Evolutionary conservation across 2,329 filamentous ascomycete genomes (phyloP).

Genomic region (Nemania abortiva): DNA sequence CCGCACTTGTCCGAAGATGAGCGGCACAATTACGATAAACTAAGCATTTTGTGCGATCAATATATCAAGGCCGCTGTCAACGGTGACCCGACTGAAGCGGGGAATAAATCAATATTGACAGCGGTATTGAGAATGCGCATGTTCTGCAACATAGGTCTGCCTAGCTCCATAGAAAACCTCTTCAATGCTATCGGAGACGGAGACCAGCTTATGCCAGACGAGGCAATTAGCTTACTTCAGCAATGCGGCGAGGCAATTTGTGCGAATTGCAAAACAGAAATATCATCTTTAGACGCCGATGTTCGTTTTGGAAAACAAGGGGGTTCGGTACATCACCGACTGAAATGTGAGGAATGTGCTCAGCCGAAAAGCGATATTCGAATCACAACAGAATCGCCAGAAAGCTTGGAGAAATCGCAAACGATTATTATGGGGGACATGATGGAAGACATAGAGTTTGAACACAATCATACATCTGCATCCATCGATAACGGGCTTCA

Average conservation of each 20-base stretch:
- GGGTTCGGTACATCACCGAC: neutral
- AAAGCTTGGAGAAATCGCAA: neutral
- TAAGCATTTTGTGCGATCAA: conserved; percentile 25
- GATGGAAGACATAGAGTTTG: neutral
- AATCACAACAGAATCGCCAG: neutral
- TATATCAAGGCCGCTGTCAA: conserved; percentile 35
- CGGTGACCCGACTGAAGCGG: neutral
- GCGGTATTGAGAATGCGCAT: conserved; percentile 45
- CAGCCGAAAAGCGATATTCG: neutral
- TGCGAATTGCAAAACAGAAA: conserved; percentile 20
- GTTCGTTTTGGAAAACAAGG: neutral
- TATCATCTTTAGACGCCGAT: conserved; percentile 2
- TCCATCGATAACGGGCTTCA: neutral
- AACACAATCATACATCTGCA: neutral
- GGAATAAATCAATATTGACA: conserved; percentile 34
- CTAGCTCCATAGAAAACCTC: neutral
- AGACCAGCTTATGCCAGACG: conserved; percentile 18
- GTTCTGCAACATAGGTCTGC: conserved; percentile 44
- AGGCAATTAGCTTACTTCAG: conserved; percentile 30
- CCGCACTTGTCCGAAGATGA: conserved; percentile 29
- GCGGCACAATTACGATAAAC: conserved; percentile 27
- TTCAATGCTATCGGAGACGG: conserved; percentile 30
- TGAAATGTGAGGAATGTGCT: conserved; percentile 17
- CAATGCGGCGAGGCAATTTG: conserved; percentile 32
- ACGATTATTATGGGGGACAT: neutral